Conservation (phyloP, 169 alveolate genomes). For the Miamiensis avidus region DNA sequence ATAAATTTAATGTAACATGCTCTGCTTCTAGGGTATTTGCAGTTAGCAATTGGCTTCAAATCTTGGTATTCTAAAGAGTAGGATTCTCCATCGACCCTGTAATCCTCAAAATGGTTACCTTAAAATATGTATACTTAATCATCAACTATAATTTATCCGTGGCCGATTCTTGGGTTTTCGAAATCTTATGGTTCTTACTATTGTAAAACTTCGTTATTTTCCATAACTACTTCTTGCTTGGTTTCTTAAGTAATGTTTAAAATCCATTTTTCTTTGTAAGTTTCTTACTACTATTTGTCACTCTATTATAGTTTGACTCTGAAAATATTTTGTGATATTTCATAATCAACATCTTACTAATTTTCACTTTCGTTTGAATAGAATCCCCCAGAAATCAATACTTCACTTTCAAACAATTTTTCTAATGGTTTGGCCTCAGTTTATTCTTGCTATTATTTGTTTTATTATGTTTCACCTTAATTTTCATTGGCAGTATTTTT, state of each 20-base stretch:
- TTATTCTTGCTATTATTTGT: no score
- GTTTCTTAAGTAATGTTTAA: not conserved
- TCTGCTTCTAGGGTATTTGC: not conserved
- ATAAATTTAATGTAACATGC: not conserved
- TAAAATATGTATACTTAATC: not conserved
- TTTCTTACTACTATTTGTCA: no score
- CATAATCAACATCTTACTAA: not conserved
- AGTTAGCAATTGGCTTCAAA: not conserved
- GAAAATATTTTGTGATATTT: no score
- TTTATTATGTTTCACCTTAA: no score
- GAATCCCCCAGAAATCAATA: no score
- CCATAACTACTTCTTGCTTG: not conserved
- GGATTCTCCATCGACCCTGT: not conserved
- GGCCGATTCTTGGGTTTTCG: not conserved
- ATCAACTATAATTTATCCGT: not conserved
- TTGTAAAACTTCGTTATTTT: not conserved
- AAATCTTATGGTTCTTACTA: no score
- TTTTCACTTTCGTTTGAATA: no score
- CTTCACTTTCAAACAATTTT: no score
- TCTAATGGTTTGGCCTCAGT: no score
- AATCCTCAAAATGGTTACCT: not conserved
- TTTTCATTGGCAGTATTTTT: no score
- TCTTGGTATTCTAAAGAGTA: not conserved
- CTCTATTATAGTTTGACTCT: not conserved
- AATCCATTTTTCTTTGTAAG: not conserved